These are phyloP conservation scores for Saturnispora ahearnii DNA, from an alignment of 805 yeast genomes.

Conservation along the genomic window DNA sequence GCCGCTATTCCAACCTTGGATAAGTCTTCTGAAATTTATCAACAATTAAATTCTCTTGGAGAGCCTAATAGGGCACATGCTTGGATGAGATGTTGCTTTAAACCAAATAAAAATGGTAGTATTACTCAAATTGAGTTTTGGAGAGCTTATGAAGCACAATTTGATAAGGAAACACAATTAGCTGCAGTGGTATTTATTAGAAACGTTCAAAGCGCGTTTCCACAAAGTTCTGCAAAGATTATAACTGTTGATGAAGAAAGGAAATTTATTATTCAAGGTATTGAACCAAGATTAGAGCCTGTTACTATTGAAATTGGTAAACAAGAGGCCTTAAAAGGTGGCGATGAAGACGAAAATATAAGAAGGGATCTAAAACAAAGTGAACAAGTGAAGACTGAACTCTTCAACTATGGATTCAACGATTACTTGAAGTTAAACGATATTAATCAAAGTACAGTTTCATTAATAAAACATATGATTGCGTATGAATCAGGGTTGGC, in stretches of 20 bases:
- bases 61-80: constrained; percentile 90
- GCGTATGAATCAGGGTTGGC: constrained; percentile 27
- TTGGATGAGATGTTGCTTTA: constrained; percentile 91
- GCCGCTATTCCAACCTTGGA: constrained; percentile 10
- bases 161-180: constrained; percentile 57
- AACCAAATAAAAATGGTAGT: constrained; percentile 66
- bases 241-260: constrained; percentile 53
- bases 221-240: constrained; percentile 88
- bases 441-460: constrained; percentile 31
- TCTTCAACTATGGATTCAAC: constrained; percentile 26
- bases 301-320: constrained; percentile 42
- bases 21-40: constrained; percentile 35
- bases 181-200: constrained; percentile 97
- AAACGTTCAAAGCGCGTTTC: constrained; percentile 84
- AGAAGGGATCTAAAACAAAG: constrained; percentile 17
- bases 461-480: constrained; percentile 30
- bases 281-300: constrained; percentile 69
- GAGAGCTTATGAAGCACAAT: constrained; percentile 89
- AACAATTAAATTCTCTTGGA: constrained; percentile 51
- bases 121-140: constrained; percentile 93
- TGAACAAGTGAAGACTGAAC: constrained; percentile 23
- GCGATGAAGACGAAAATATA: constrained; percentile 9
- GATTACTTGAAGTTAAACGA: constrained; percentile 31
- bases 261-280: constrained; percentile 87
- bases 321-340: constrained; percentile 26